Evolutionary conservation across 2,329 filamentous ascomycete species (phyloP), one percentile per base, ranked within the genome.

Genomic region (Pseudogymnoascus sp.): DNA sequence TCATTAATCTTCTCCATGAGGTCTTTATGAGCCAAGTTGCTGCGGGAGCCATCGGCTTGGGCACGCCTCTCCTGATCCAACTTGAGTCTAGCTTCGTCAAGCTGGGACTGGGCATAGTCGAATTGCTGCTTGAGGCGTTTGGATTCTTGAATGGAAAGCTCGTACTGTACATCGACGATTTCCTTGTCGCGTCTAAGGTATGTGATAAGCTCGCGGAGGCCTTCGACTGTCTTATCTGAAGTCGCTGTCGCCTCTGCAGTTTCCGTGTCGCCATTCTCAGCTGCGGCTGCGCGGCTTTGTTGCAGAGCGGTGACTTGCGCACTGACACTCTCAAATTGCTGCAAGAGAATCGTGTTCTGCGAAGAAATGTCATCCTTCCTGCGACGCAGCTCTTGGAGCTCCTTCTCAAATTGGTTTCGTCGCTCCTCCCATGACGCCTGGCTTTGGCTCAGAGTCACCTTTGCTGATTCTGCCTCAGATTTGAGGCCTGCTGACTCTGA

Each of bases 101-200:
- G 86, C 73, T 97, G 91, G 21, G 85, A 85, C 70, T 95, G 91
- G 7, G 88, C 83, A 73, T 96, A 93, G 61, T 96, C 89, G 23
- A 97, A 83, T 72, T 97, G 92, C 70, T 97, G 91, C 71, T 93
- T 90, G 45, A 97, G 77, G 62, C 95, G 86, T 76, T 96, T 96
- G 62, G 86, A 83, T 76, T 99, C 95, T 70, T 96, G 91, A 0
- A 87, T 82, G 70, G 93, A 93, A 51, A 97, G 81, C 69, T 97
- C 93, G 70, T 92, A 90, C 72, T 97, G 93, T n/a, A 97, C 91
- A 70, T 99, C 93, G 7, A 97, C 83, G 68, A 99, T 97, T 73
- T 97, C 95, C 79, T 97, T 99, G 77, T 99, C 96, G 45, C 91
- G 89, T 54, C 93, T 88, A 66, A 99, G 80, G 74, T 95, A 99